phyloP scores from a whole-genome alignment of 441 rosid genomes.

The Gossypium aridum region DNA sequence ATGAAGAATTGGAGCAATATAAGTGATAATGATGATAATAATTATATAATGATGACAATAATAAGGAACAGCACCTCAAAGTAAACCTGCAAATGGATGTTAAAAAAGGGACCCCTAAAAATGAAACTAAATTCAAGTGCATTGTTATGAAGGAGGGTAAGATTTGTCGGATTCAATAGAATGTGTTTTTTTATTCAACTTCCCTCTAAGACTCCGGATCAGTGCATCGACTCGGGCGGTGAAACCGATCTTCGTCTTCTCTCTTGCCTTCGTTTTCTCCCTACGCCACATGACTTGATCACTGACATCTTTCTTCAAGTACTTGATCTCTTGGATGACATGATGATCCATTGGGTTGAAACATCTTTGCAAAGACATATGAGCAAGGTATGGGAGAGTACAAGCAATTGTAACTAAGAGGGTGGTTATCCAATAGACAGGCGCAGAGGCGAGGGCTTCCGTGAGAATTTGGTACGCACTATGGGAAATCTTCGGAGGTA shows the following conservation, averaged over 20 bases:
- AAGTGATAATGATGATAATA: constrained; percentile 55
- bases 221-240: constrained; percentile 89
- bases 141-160: constrained; percentile 34
- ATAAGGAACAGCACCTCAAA: background rate
- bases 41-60: background rate
- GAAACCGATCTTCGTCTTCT: constrained; percentile 91
- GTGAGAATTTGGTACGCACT: constrained; percentile 55
- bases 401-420: constrained; percentile 67
- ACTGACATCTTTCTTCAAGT: constrained; percentile 67
- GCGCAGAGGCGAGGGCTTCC: constrained; percentile 89
- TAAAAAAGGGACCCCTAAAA: background rate
- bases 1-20: too few species aligned
- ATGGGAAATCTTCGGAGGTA: constrained; percentile 59
- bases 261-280: constrained; percentile 82
- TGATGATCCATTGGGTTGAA: constrained; percentile 94
- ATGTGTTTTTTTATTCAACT: constrained; percentile 63
- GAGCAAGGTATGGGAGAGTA: constrained; percentile 63
- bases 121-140: constrained; percentile 2
- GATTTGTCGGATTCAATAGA: background rate
- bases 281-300: constrained; percentile 85
- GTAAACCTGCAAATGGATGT: background rate
- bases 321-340: constrained; percentile 93
- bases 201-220: constrained; percentile 73
- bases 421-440: constrained; percentile 73
- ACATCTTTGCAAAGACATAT: constrained; percentile 75